These are phyloP conservation scores for Phellinidium pouzarii DNA, from an alignment of 1,284 basidiomycete species.

Conservation along the genomic window DNA sequence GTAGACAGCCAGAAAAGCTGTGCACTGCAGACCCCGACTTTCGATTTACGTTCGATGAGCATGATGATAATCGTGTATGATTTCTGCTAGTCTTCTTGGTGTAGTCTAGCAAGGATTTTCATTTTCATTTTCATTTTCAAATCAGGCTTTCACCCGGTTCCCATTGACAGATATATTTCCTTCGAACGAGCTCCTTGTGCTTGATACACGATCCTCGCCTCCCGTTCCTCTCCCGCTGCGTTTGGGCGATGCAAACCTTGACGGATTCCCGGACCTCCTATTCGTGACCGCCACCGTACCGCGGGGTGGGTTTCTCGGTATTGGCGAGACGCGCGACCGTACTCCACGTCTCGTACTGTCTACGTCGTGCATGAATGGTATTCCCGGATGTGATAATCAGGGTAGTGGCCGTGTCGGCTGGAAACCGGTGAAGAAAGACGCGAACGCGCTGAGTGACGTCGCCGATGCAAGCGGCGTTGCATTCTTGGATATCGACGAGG, in stretches of 20 bases:
- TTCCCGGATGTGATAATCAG: slow-evolving; percentile 45
- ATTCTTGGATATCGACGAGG: slow-evolving; percentile 94
- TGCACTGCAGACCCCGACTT: slow-evolving; percentile 82
- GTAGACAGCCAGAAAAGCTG: slow-evolving; percentile 73
- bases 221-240: slow-evolving; percentile 73
- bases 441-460: slow-evolving; percentile 57
- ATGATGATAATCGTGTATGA: slow-evolving; percentile 50
- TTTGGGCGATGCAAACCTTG: slow-evolving; percentile 87
- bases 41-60: slow-evolving; percentile 61
- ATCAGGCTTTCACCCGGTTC: slow-evolving; percentile 61
- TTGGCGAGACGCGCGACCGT: slow-evolving; percentile 30
- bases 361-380: slow-evolving; percentile 55
- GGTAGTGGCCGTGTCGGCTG: slow-evolving; percentile 56
- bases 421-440: slow-evolving; percentile 51
- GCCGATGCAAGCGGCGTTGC: slow-evolving; percentile 76
- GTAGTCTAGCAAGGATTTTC: no score
- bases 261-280: slow-evolving; percentile 92
- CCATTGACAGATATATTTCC: slow-evolving; percentile 61
- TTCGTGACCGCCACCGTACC: slow-evolving; percentile 47
- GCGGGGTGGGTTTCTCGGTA: slow-evolving; percentile 28
- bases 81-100: slow-evolving; percentile 5
- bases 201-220: slow-evolving; percentile 56
- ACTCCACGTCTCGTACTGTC: slow-evolving; percentile 70
- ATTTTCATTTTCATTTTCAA: slow-evolving; percentile 8
- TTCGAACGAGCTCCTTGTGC: slow-evolving; percentile 48